Evolutionary conservation across 169 alveolate species (phyloP).

Genomic region (Plasmodium gallinaceum): DNA sequence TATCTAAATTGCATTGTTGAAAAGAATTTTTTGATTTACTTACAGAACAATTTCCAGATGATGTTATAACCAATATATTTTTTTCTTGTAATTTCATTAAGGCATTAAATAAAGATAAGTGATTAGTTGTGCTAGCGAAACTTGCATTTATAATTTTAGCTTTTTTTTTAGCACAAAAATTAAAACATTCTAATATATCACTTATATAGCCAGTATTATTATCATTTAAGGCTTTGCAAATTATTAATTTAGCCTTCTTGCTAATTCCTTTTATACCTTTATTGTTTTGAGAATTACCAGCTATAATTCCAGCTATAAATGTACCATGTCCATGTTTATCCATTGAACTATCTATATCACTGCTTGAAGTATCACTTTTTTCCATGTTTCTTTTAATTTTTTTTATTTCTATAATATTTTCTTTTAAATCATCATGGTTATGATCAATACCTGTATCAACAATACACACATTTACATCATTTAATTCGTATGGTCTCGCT

Average conservation of each 20-base stretch:
- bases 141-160: conserved; percentile 77
- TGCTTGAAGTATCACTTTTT: not conserved
- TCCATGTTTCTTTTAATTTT: conserved; percentile 77
- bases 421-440: conserved; percentile 85
- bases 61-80: conserved; percentile 21
- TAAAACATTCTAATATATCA: conserved; percentile 74
- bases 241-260: conserved; percentile 68
- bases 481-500: not conserved
- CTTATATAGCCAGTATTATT: conserved; percentile 80
- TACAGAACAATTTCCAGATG: conserved; percentile 31
- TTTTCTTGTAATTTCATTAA: conserved; percentile 20
- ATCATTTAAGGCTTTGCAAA: conserved; percentile 80
- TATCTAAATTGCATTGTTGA: conserved; percentile 16
- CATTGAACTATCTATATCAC: conserved; percentile 23
- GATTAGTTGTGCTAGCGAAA: conserved; percentile 43
- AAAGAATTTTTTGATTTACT: not conserved
- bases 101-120: conserved; percentile 31
- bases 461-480: conserved; percentile 78
- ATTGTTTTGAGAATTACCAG: conserved; percentile 20
- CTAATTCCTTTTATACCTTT: conserved; percentile 61
- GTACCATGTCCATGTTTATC: conserved; percentile 92
- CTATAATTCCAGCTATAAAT: conserved; percentile 83
- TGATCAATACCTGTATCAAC: conserved; percentile 91
- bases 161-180: conserved; percentile 69
- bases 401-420: conserved; percentile 81